Evolutionary conservation across 257 asterid genomes (phyloP).

Genomic region (Jaltomata sinuosa): DNA sequence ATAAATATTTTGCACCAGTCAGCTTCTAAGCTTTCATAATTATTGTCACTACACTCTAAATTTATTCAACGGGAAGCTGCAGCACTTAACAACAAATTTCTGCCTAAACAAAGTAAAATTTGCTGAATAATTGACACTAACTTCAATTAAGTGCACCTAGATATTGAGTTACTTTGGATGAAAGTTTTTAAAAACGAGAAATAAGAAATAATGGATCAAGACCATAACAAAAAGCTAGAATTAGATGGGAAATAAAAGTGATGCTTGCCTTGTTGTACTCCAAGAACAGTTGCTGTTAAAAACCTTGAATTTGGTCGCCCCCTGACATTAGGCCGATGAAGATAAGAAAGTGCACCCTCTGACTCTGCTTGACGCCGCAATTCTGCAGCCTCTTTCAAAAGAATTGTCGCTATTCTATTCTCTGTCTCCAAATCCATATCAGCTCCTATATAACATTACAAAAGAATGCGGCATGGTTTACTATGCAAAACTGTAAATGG

Average conservation of each 20-base stretch:
- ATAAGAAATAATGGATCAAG: background rate
- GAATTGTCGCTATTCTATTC: conserved; percentile 76
- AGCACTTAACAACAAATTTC: background rate
- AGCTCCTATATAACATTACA: background rate
- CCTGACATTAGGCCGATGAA: conserved; percentile 55
- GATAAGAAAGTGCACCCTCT: conserved; percentile 85
- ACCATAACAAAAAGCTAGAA: background rate
- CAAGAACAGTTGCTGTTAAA: conserved; percentile 86
- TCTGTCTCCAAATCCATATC: conserved; percentile 87
- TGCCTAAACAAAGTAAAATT: background rate
- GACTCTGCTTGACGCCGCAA: conserved; percentile 70
- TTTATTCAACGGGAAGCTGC: background rate
- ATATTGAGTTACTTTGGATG: background rate
- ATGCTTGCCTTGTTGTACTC: conserved; percentile 83
- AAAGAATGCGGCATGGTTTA: background rate
- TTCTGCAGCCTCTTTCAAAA: conserved; percentile 87
- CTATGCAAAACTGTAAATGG: background rate
- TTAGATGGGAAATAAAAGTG: background rate
- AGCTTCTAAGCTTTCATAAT: background rate
- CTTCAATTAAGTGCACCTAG: background rate
- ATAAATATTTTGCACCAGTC: background rate
- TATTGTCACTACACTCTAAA: background rate
- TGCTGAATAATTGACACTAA: background rate
- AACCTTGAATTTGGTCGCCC: conserved; percentile 88
- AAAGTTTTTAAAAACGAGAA: background rate